Base-by-base conservation (phyloP, 2,329 filamentous ascomycete genomes). In the Zasmidium citrigriseum region DNA sequence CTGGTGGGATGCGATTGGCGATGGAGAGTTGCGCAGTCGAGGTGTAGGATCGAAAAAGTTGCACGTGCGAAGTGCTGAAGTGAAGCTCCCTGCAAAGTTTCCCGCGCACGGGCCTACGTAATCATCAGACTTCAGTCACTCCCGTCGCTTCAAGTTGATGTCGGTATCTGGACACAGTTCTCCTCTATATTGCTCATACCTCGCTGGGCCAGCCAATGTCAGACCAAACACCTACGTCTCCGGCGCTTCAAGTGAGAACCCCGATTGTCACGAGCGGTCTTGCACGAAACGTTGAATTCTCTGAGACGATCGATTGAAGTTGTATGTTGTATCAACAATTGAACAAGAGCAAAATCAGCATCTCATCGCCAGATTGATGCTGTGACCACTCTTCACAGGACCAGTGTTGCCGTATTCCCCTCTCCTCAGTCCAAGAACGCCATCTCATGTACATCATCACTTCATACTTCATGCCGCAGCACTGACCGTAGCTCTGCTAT, bases 391-490 rank as follows among this genome's bases (percentile, higher is more conserved):
- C 34, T 16, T n/a, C 34, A 41, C 34, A 21, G 11, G n/a, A 47
- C 23, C 48, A 27, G 21, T 51, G 25, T 11, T 51, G 48, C 48
- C 27, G 11, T 10, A 18, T 18, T 21, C 4, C n/a, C 20, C 20
- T 4, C 11, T 38, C 25, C 20, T 3, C 47, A 27, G 7, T 34
- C 48, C 48, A 38, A 20, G 25, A 46, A 54, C 52, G 41, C 52
- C 52, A 44, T n/a, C 1, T 47, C 52, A 45, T 46, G n/a, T 4
- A 16, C 34, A 7, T 41, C 34, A 41, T 41, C 34, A 41, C 14
- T n/a, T 41, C 34, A 46, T 29, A 41, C n/a, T 20, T 59, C 57
- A 59, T 25, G 52, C 57, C 23, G 47, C 52, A 45, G 52, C 47
- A 41, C 47, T 48, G 11, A 59, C 27, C 14, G 50, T 23, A 23